Conservation (phyloP, 768 basidiomycete species). For the Lepiota subincarnata region DNA sequence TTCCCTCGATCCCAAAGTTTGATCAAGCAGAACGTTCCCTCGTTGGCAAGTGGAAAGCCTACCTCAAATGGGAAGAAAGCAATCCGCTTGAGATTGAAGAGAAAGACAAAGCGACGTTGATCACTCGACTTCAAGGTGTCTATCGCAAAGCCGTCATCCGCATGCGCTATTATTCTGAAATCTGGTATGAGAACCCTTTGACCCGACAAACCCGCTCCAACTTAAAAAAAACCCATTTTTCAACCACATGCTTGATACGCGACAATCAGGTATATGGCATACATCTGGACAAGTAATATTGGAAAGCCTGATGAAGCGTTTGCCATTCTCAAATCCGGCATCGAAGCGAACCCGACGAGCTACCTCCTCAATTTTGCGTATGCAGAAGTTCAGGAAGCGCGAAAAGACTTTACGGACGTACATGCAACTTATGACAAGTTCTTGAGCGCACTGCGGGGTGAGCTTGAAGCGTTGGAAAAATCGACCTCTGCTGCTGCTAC, state of each 20-base stretch:
- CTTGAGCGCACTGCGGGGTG: constrained; percentile 55
- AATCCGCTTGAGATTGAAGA: constrained; percentile 93
- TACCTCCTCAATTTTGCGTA: constrained; percentile 90
- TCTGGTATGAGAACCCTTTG: constrained; percentile 57
- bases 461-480: constrained; percentile 60
- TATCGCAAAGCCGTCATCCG: constrained; percentile 87
- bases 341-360: constrained; percentile 83
- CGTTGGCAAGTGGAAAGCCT: constrained; percentile 86
- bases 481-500: constrained; percentile 26
- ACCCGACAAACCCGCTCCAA: not conserved
- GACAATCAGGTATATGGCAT: constrained; percentile 87
- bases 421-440: constrained; percentile 73
- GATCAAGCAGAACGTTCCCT: constrained; percentile 65
- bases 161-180: constrained; percentile 93
- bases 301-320: constrained; percentile 81
- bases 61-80: constrained; percentile 92
- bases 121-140: constrained; percentile 71
- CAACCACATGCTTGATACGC: not conserved
- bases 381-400: constrained; percentile 66
- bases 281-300: constrained; percentile 70
- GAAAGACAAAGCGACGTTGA: constrained; percentile 63
- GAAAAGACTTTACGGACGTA: constrained; percentile 57
- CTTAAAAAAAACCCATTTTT: not conserved
- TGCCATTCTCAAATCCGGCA: constrained; percentile 75
- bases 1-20: constrained; percentile 73